These are phyloP conservation scores for Ogataea wickerhamii DNA, from an alignment of 805 yeast genomes.

Conservation along the genomic window DNA sequence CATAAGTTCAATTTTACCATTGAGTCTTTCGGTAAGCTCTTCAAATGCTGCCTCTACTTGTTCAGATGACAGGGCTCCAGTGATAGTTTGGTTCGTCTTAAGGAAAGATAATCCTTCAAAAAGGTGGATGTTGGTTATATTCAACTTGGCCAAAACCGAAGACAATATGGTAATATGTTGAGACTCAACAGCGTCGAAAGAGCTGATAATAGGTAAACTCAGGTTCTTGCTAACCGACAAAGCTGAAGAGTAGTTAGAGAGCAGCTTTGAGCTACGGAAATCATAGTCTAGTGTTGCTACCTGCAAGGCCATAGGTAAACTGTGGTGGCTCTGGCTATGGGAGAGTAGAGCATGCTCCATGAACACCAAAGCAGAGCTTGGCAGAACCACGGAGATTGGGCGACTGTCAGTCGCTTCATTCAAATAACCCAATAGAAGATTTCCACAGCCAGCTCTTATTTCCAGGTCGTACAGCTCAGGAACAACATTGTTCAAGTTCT, in stretches of 20 bases:
- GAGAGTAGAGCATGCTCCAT: slow-evolving; percentile 59
- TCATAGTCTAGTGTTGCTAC: slow-evolving; percentile 77
- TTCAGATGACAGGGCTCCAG: slow-evolving; percentile 42
- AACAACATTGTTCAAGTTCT: slow-evolving; percentile 51
- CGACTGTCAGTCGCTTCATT: slow-evolving; percentile 20
- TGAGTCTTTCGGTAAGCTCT: slow-evolving; percentile 33
- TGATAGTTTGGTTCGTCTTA: slow-evolving; percentile 46
- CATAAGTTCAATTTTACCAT: slow-evolving; percentile 20
- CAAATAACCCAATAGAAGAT: slow-evolving; percentile 71
- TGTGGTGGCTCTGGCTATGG: slow-evolving; percentile 28
- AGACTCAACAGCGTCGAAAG: slow-evolving; percentile 58
- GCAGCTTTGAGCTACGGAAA: slow-evolving; percentile 45
- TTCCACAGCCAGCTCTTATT: slow-evolving; percentile 81
- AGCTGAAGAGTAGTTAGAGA: slow-evolving; percentile 61
- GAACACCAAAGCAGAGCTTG: slow-evolving; percentile 63
- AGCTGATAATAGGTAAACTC: slow-evolving; percentile 65
- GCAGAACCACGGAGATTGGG: slow-evolving; percentile 44
- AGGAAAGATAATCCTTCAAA: slow-evolving; percentile 76
- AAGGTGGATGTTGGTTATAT: slow-evolving; percentile 61
- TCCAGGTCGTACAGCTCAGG: slow-evolving; percentile 63
- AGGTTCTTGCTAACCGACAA: slow-evolving; percentile 59
- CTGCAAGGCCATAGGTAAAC: slow-evolving; percentile 62
- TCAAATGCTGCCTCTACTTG: slow-evolving; percentile 38
- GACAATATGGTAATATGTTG: slow-evolving; percentile 67
- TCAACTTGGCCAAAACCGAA: slow-evolving; percentile 59